Evolutionary conservation across 2,329 filamentous ascomycete species (phyloP).

Genomic region (Ophiocordyceps camponoti-leonardi): DNA sequence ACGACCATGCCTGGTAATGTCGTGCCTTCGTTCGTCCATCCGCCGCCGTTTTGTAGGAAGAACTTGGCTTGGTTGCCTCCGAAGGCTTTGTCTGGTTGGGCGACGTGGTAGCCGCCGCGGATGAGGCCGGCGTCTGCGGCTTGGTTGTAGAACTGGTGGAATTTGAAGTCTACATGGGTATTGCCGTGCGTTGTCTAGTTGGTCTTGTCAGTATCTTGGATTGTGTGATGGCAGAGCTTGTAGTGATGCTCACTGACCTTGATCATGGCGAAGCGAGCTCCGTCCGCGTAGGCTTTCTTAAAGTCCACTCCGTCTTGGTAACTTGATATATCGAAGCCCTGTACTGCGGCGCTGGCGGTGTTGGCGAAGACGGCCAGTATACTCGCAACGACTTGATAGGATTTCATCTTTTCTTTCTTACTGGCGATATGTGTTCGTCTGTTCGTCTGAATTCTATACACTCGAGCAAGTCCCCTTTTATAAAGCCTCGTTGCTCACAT

Average conservation of each 20-base stretch:
- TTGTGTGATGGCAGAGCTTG: neutral
- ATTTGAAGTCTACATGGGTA: neutral
- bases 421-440: neutral
- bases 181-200: neutral
- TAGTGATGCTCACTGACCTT: neutral
- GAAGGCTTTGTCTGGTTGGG: neutral
- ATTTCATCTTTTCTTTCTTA: neutral
- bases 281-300: neutral
- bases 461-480: neutral
- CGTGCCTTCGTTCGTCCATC: neutral
- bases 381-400: neutral
- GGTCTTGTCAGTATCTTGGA: neutral
- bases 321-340: neutral
- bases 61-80: neutral
- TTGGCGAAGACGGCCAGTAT: neutral
- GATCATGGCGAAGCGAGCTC: neutral
- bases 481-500: neutral
- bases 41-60: neutral
- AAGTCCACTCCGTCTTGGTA: neutral
- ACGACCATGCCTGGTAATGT: neutral
- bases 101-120: neutral
- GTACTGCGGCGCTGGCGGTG: neutral
- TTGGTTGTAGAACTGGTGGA: neutral
- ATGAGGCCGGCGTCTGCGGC: neutral
- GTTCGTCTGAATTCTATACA: neutral